Base-by-base conservation (phyloP, 1,284 basidiomycete genomes). In the Boletus semigastroideus region DNA sequence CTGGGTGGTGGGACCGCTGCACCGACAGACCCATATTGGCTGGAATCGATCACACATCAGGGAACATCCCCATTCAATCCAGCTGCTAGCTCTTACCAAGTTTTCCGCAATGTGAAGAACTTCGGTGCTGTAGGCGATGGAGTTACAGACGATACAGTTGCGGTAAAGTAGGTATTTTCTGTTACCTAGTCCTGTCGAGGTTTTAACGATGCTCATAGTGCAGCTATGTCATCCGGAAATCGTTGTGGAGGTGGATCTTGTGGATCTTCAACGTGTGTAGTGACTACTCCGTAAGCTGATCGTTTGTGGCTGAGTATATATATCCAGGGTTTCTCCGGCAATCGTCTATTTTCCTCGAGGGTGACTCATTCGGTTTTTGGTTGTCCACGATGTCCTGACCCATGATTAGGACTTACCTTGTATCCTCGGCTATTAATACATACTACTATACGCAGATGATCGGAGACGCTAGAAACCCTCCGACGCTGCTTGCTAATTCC, bases 51-150 rank as follows among this genome's bases (percentile, higher is more conserved):
- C 28, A 7, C 39, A 6, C 86, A 88, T 59, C 85, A 83, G 63
- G 87, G 87, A 25, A 77, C 67, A 16, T 72, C 85, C 1, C 79
- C 87, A 3, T 86, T 78, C 66, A 81, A 84, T 59, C 50, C 76
- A 1, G 71, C 80, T 58, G 73, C 83, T 0, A 60, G 64, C 36
- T 62, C 68, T 2, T 92, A 92, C 63, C 73, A 81, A 51, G 87
- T 92, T 37, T 90, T 87, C 65, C 67, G 67, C 22, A 69, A 67
- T 8, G 67, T 67, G 1, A 66, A 59, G 38, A 60, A 69, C 49
- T 67, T 56, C 38, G 66, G 66, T 5, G 66, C 66, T 20, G 63
- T 52, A 25, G 66, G 66, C 36, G 66, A 68, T 49, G 66, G 66
- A 4, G 36, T 64, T 12, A 61, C 60, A 5, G 66, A 68, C 33